These are phyloP conservation scores for Xylariaceae sp. DNA, from an alignment of 2,329 filamentous ascomycete genomes.

Conservation along the genomic window DNA sequence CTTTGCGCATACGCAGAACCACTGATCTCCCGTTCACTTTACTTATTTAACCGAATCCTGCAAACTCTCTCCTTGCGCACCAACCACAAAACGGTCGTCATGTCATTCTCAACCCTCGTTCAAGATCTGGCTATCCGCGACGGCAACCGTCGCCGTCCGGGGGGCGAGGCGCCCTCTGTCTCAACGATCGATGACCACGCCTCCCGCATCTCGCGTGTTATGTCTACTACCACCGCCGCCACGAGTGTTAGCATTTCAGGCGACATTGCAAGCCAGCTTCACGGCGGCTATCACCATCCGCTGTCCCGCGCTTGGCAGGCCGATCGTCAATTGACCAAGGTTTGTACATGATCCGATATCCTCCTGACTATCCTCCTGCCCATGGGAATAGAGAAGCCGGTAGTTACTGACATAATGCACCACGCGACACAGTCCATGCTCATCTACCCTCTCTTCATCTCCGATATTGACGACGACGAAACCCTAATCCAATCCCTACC, in stretches of 20 bases:
- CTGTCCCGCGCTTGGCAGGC: constrained; percentile 77
- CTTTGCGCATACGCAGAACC: too few species aligned
- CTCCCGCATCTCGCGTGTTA: constrained; percentile 57
- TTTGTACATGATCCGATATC: constrained; percentile 32
- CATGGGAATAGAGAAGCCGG: neutral
- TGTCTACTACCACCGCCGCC: constrained; percentile 60
- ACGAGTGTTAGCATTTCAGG: constrained; percentile 65
- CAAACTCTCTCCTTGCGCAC: neutral
- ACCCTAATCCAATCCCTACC: constrained; percentile 84
- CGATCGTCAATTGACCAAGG: constrained; percentile 80
- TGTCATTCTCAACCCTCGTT: constrained; percentile 65
- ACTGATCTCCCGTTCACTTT: too few species aligned
- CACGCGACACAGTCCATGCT: constrained; percentile 72
- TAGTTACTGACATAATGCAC: constrained; percentile 9
- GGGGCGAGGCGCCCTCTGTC: constrained; percentile 41
- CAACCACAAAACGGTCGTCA: constrained; percentile 27
- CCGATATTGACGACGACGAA: constrained; percentile 90
- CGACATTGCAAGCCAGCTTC: constrained; percentile 77
- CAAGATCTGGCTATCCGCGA: constrained; percentile 60
- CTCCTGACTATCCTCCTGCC: neutral
- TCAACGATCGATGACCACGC: constrained; percentile 55
- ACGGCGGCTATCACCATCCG: constrained; percentile 77
- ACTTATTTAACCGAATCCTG: neutral
- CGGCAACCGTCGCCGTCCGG: constrained; percentile 40
- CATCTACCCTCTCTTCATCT: constrained; percentile 95